phyloP scores from a whole-genome alignment of 176 grass and related monocot genomes.

The Canna indica region DNA sequence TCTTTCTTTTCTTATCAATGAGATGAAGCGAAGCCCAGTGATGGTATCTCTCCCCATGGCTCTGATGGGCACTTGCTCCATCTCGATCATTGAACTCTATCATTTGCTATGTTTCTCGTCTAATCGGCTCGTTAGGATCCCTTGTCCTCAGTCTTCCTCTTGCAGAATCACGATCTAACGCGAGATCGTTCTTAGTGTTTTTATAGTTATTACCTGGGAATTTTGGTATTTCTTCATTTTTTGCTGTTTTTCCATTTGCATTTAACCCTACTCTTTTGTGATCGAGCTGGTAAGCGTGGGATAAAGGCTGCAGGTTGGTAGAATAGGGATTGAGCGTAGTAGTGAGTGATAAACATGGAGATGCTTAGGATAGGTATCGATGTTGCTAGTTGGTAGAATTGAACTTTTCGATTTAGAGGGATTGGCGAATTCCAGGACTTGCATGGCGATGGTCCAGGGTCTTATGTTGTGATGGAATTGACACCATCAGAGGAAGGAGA shows the following conservation, averaged over 20 bases:
- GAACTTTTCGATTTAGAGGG: background rate
- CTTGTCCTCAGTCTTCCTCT: no score
- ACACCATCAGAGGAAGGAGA: no score
- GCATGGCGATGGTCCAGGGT: background rate
- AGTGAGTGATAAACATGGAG: background rate
- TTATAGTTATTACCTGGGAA: no score
- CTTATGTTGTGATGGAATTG: no score
- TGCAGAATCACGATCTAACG: no score
- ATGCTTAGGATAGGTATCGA: background rate
- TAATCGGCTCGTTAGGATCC: no score
- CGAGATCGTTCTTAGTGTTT: no score
- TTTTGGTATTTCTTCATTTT: background rate
- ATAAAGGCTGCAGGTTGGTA: background rate
- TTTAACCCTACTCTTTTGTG: background rate
- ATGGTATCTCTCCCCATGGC: background rate
- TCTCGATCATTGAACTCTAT: background rate
- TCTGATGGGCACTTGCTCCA: background rate
- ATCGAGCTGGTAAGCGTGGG: background rate
- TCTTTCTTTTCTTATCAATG: background rate
- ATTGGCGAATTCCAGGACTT: background rate
- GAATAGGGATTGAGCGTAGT: background rate
- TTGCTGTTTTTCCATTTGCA: background rate
- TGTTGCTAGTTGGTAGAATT: background rate
- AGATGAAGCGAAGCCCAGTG: background rate
- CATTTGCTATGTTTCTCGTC: background rate